These are phyloP conservation scores for Boletus vinaceobasis DNA, from an alignment of 768 basidiomycete genomes.

Conservation along the genomic window DNA sequence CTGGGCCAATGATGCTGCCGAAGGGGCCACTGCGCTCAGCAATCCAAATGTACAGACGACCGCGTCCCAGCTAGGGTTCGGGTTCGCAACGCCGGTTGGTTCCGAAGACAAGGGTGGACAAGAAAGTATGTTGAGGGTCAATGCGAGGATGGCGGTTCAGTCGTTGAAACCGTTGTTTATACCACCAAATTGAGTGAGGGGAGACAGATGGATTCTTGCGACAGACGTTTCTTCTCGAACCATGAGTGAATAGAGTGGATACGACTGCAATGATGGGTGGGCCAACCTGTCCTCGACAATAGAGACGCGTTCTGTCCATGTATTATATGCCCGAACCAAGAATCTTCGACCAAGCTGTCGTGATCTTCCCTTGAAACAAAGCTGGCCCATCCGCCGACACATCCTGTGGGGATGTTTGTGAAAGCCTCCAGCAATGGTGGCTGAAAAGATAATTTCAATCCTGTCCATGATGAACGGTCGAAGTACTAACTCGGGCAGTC, in stretches of 20 bases:
- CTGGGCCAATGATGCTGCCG: slow-evolving; percentile 55
- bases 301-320: neutral
- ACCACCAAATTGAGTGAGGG: slow-evolving; percentile 11
- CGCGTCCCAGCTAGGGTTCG: slow-evolving; percentile 45
- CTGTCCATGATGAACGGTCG: too few species aligned
- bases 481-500: too few species aligned
- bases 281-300: too few species aligned
- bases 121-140: slow-evolving; percentile 25
- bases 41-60: slow-evolving; percentile 47
- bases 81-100: slow-evolving; percentile 23
- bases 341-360: too few species aligned
- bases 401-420: too few species aligned
- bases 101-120: slow-evolving; percentile 6
- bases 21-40: slow-evolving; percentile 47
- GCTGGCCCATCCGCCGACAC: too few species aligned
- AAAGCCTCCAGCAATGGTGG: too few species aligned
- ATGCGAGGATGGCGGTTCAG: slow-evolving; percentile 25
- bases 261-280: neutral
- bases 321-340: neutral
- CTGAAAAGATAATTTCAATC: too few species aligned
- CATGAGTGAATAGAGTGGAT: neutral
- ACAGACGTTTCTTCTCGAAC: neutral
- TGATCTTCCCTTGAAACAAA: too few species aligned
- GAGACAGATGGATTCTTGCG: neutral
- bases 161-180: slow-evolving; percentile 26